These are phyloP conservation scores for Aureobasidium sp. DNA, from an alignment of 2,329 filamentous ascomycete genomes.

Conservation along the genomic window DNA sequence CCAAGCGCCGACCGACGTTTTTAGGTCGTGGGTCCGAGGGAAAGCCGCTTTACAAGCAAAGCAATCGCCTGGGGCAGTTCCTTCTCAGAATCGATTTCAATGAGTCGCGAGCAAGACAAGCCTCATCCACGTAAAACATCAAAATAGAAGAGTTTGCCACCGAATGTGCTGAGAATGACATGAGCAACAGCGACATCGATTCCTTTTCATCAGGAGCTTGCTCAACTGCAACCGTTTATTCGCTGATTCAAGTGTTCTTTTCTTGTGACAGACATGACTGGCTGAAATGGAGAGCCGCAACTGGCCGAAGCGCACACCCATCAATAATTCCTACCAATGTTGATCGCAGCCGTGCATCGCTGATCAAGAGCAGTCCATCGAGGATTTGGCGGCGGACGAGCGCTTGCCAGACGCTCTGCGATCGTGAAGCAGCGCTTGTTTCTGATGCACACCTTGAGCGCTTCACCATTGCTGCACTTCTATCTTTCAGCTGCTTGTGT, in stretches of 20 bases:
- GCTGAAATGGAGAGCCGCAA: neutral
- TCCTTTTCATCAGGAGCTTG: neutral
- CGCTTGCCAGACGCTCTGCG: neutral
- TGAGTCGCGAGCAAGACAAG: neutral
- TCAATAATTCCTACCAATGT: neutral
- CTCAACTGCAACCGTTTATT: neutral
- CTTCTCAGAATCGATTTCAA: neutral
- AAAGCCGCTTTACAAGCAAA: slow-evolving; percentile 2
- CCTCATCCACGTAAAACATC: neutral
- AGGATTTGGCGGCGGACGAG: neutral
- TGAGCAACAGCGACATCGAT: neutral
- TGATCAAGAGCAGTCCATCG: neutral
- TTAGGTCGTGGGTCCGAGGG: neutral
- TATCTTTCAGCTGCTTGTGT: neutral
- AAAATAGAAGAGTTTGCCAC: neutral
- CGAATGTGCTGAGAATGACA: neutral
- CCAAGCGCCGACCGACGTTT: slow-evolving; percentile 1
- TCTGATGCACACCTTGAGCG: neutral
- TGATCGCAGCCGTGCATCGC: slow-evolving; percentile 4
- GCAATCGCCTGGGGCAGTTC: neutral
- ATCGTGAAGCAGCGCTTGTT: neutral
- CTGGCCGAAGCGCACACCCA: neutral
- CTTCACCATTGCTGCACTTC: neutral
- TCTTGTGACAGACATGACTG: neutral
- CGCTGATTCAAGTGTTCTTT: neutral